Base-by-base conservation (phyloP, 1,139 yeast species). In the Blastobotrys serpentis region DNA sequence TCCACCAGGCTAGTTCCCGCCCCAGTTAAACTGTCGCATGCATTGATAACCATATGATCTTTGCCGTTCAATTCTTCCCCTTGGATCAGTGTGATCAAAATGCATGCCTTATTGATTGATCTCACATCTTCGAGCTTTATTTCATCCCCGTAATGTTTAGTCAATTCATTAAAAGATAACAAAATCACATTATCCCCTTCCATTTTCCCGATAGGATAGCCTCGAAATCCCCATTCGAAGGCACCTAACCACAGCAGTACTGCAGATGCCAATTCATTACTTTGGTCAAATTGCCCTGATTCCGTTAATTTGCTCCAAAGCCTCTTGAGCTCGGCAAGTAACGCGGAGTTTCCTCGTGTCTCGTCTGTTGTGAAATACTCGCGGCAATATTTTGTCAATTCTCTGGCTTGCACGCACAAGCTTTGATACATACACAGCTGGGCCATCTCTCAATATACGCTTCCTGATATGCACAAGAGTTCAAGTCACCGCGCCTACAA, bases 171-270 rank as follows among this genome's bases (percentile, higher is more conserved):
- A 13, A 36, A 36, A 4, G 19, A 17, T 25, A 36, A 5, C 40
- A 36, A 11, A 7, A 18, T 8, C 25, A 36, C 40, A 19, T 36
- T 18, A n/a, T 36, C 40, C 3, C 40, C 40, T 18, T 17, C 40
- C 13, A 17, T 19, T 11, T 19, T 36, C 4, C 19, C 23, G 4
- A n/a, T 7, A 8, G 23, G 23, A 14, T 17, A 36, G 10, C 40
- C 23, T n/a, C 25, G 16, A 18, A 36, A 19, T 3, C 23, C 22
- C 22, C 19, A 19, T 17, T 36, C 22, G n/a, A 36, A 36, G 14
- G 25, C 14, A 8, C 40, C 40, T 3, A 36, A 7, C 40, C 40
- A 36, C 5, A 36, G 13, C 16, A 36, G 19, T 19, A 36, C 6
- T 3, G 40, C 25, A 11, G 40, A 17, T 4, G 25, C 22, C 14